Percentiles rank a stretch among this genome's conserved stretches.
These are phyloP conservation scores for Microbotryomycetes sp. DNA, from an alignment of 1,284 basidiomycete genomes.

Conservation along the genomic window DNA sequence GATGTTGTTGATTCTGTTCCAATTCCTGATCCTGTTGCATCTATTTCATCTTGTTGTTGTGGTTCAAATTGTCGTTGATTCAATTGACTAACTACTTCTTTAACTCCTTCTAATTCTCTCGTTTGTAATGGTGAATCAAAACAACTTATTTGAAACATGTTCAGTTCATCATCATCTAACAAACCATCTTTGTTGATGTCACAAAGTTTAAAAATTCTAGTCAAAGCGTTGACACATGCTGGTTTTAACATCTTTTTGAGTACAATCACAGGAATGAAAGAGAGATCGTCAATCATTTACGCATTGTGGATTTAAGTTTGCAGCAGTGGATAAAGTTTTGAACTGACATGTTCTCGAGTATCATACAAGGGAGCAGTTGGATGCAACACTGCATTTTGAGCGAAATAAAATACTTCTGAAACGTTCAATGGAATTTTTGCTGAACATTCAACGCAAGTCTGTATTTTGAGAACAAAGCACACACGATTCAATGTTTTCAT, in stretches of 20 bases:
- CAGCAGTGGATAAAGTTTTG: neutral
- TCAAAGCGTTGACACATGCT: constrained; percentile 78
- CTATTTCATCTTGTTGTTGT: constrained; percentile 76
- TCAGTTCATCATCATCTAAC: constrained; percentile 82
- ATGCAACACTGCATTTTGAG: constrained; percentile 95
- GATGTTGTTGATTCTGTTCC: constrained; percentile 54
- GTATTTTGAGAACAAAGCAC: neutral
- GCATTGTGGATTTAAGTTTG: neutral
- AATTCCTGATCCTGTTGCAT: too few relatives aligned
- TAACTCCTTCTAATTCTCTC: constrained; percentile 70
- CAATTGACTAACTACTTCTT: constrained; percentile 33
- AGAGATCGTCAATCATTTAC: neutral
- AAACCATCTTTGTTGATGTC: constrained; percentile 92
- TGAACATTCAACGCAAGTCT: constrained; percentile 96
- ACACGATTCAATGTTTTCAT: neutral
- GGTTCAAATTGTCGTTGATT: constrained; percentile 1
- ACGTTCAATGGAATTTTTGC: constrained; percentile 85
- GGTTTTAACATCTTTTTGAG: constrained; percentile 74
- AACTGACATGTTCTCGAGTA: constrained; percentile 80
- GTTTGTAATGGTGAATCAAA: constrained; percentile 65
- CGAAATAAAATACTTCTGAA: constrained; percentile 98
- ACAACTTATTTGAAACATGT: constrained; percentile 80
- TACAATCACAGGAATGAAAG: constrained; percentile 3
- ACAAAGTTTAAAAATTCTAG: constrained; percentile 92
- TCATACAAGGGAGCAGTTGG: constrained; percentile 97